Base-by-base conservation (phyloP, 2,329 filamentous ascomycete genomes). In the Aspergillus vadensis region DNA sequence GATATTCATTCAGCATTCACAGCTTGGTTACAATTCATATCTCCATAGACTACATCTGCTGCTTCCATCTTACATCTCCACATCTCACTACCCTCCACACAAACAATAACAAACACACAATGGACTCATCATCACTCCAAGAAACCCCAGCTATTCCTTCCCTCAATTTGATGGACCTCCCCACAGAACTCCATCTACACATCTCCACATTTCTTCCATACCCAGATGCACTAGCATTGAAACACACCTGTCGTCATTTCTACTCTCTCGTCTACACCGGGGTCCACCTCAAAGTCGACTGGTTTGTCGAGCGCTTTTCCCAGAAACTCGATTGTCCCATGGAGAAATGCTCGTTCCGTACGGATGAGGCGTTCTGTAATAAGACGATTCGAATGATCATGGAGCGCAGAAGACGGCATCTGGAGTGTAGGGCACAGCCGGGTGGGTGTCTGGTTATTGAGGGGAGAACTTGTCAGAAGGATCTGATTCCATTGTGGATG, bases 141-240 rank as follows among this genome's bases (percentile, higher is more conserved):
- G 38, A 38, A 43, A 17, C 19, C 51, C 23, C n/a, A 27, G 17
- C 27, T 17, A n/a, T 9, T 8, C 41, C 44, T 52, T 44, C 23
- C 6, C 48, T 61, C 12, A 70, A 69, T n/a, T 69, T 88, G 36
- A 78, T 81, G 71, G 73, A 76, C 15, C 77, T 91, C 2, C 89
- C 89, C 2, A 79, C 85, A 0, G 89, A 91, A 68, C 79, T 91
- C n/a, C 88, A 90, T 65, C 72, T 88, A 1, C 80, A 85, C 53
- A 87, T 91, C 58, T 79, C 84, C 32, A 71, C 80, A 10, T 78
- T 85, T 57, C 84, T 91, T 60, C 83, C 83, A 32, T 91, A 91
- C 63, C 89, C 89, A 0, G 88, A 91, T 63, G 88, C 89, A 0
- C 81, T 91, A 1, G 88, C 88, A 0, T 77, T 91, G 15, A 91